A percentile compares a stretch with the other conserved stretches of the same genome.
Evolutionary conservation across 2,329 filamentous ascomycete genomes (phyloP).

Genomic region (Xylariaceae sp.): DNA sequence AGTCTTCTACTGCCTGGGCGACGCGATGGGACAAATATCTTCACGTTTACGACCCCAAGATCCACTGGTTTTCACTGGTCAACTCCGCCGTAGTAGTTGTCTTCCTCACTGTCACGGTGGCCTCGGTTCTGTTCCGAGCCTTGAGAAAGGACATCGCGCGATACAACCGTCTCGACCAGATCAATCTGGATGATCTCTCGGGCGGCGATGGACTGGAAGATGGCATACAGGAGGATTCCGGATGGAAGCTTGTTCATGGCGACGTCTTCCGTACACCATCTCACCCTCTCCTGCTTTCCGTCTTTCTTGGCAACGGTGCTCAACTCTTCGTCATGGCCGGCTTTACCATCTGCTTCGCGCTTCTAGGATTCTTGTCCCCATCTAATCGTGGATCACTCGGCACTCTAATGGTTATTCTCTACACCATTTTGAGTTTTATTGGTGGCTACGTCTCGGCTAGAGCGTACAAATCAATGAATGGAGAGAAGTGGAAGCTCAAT

Average conservation of each 20-base stretch:
- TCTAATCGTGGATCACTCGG: conserved; percentile 92
- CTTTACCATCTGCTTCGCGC: conserved; percentile 86
- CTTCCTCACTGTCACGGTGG: conserved; percentile 85
- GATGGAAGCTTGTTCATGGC: conserved; percentile 97
- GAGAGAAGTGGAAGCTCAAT: conserved; percentile 91
- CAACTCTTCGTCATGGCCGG: conserved; percentile 98
- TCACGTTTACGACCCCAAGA: conserved; percentile 94
- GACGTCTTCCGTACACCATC: conserved; percentile 91
- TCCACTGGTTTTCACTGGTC: conserved; percentile 98
- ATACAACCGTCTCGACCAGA: conserved; percentile 91
- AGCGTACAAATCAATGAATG: conserved; percentile 90
- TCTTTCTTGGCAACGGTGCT: conserved; percentile 87
- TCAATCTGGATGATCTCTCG: conserved; percentile 84
- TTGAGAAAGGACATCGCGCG: conserved; percentile 92
- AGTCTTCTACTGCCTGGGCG: conserved; percentile 83
- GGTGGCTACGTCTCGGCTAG: conserved; percentile 87
- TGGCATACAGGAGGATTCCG: conserved; percentile 93
- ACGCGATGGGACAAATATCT: conserved; percentile 99
- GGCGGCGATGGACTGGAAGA: conserved; percentile 78
- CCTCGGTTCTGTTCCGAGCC: conserved; percentile 84
- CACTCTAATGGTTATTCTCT: conserved; percentile 88
- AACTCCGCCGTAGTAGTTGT: conserved; percentile 94
- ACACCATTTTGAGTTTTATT: conserved; percentile 87
- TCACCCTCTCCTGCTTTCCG: conserved; percentile 76
- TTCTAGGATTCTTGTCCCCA: conserved; percentile 90